A percentile compares a stretch with the other conserved stretches of the same genome.
These are phyloP conservation scores for Sonneratia alba DNA, from an alignment of 345 rosid species.

Conservation along the genomic window DNA sequence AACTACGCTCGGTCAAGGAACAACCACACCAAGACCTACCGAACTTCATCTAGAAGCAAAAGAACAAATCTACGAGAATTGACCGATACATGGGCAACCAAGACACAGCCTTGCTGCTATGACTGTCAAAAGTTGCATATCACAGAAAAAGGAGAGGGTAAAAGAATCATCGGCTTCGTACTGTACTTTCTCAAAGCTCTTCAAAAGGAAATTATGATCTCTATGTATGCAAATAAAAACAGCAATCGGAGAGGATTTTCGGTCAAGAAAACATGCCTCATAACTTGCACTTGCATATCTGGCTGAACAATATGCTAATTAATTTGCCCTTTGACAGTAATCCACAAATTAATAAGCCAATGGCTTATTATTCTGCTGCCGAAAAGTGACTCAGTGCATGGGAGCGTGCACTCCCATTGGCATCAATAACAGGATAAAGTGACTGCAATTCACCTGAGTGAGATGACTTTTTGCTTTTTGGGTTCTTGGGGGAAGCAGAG, in stretches of 20 bases:
- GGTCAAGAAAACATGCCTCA: slow-evolving; percentile 1
- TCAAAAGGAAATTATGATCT: slow-evolving; percentile 21
- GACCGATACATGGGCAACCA: not conserved
- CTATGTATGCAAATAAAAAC: slow-evolving; percentile 9
- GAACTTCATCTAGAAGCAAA: not conserved
- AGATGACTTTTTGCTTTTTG: slow-evolving; percentile 52
- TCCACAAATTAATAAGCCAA: slow-evolving; percentile 5
- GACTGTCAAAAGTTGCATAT: slow-evolving; percentile 8
- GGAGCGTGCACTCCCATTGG: slow-evolving; percentile 44
- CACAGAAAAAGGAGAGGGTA: slow-evolving; percentile 7
- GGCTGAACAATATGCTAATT: slow-evolving; percentile 6
- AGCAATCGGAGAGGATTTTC: not conserved
- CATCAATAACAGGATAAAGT: slow-evolving; percentile 38
- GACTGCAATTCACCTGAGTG: slow-evolving; percentile 68
- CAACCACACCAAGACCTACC: not conserved
- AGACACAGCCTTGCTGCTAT: not conserved
- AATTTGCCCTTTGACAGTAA: slow-evolving; percentile 1
- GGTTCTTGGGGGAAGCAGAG: slow-evolving; percentile 45
- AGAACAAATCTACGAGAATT: not conserved
- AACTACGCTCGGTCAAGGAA: not conserved
- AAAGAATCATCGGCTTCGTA: slow-evolving; percentile 15
- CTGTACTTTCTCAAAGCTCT: slow-evolving; percentile 18
- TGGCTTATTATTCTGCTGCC: slow-evolving; percentile 22
- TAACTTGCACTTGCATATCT: not conserved
- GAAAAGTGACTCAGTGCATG: slow-evolving; percentile 43